These are phyloP conservation scores for Nicotiana sylvestris DNA, from an alignment of 257 asterid genomes.

Conservation along the genomic window DNA sequence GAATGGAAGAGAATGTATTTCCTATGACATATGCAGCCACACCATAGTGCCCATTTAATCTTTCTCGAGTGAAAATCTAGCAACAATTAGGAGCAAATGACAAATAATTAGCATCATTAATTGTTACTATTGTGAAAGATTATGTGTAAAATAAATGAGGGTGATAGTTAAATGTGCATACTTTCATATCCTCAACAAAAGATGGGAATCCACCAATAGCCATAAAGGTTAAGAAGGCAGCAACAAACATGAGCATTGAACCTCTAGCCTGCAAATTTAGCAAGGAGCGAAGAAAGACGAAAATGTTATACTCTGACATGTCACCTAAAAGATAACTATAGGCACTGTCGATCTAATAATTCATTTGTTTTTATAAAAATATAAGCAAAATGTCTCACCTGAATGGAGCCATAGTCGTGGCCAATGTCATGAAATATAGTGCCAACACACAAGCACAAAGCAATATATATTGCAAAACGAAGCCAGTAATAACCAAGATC, in stretches of 20 bases:
- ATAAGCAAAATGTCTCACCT: conserved; percentile 15
- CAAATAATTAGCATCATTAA: neutral
- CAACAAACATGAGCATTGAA: conserved; percentile 40
- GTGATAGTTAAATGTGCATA: conserved; percentile 7
- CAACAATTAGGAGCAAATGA: too few relatives aligned
- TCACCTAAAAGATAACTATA: neutral
- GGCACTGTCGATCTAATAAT: too few relatives aligned
- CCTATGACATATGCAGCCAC: conserved; percentile 46
- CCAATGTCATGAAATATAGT: conserved; percentile 50
- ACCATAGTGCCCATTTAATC: conserved; percentile 54
- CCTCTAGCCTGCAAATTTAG: conserved; percentile 41
- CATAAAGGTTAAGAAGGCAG: conserved; percentile 58
- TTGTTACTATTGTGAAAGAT: too few relatives aligned
- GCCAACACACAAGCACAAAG: conserved; percentile 46
- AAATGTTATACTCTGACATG: neutral
- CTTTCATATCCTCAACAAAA: conserved; percentile 65
- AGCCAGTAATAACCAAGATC: conserved; percentile 68
- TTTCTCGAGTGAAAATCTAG: conserved; percentile 53
- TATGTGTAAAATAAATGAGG: too few relatives aligned
- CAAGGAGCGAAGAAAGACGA: too few relatives aligned
- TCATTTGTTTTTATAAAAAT: too few relatives aligned
- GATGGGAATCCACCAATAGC: conserved; percentile 78
- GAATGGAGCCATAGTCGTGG: conserved; percentile 40
- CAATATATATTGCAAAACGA: conserved; percentile 48
- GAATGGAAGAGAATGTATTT: conserved; percentile 56